These are phyloP conservation scores for Styphnolobium japonicum DNA, from an alignment of 306 rosid species.

Conservation along the genomic window DNA sequence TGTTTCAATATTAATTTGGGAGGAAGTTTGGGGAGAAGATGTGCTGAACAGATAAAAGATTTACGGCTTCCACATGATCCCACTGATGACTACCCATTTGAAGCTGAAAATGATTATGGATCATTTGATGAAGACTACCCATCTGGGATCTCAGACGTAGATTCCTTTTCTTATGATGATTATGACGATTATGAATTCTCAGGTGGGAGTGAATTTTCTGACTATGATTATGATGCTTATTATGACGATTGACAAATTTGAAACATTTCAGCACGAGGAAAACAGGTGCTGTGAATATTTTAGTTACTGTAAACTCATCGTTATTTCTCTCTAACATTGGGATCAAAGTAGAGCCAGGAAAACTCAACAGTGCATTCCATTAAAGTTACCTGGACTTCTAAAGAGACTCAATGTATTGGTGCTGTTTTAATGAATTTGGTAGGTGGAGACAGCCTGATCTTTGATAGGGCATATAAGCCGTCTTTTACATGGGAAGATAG, in stretches of 20 bases:
- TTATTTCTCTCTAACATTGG: neutral
- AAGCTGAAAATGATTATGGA: slow-evolving; percentile 11
- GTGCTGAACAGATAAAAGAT: slow-evolving; percentile 45
- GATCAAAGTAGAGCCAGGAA: slow-evolving; percentile 5
- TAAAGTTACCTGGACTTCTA: neutral
- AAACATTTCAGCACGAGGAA: neutral
- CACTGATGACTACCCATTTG: slow-evolving; percentile 36
- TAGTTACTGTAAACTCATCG: neutral
- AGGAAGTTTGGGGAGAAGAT: slow-evolving; percentile 40
- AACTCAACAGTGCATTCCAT: neutral
- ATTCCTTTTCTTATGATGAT: slow-evolving; percentile 36
- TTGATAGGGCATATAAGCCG: neutral
- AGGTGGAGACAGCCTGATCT: neutral
- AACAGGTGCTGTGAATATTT: neutral
- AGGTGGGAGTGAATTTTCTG: slow-evolving; percentile 38
- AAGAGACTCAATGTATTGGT: neutral
- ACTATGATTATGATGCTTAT: neutral
- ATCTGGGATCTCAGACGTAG: slow-evolving; percentile 36
- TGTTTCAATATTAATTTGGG: slow-evolving; percentile 46
- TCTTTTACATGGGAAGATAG: slow-evolving; percentile 2
- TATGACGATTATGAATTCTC: slow-evolving; percentile 40
- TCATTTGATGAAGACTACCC: slow-evolving; percentile 40
- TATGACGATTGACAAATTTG: neutral
- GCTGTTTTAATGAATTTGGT: neutral
- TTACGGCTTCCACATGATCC: slow-evolving; percentile 48